These are phyloP conservation scores for Magnolia sinica DNA, from an alignment of 164 flowering plant genomes.

Conservation along the genomic window DNA sequence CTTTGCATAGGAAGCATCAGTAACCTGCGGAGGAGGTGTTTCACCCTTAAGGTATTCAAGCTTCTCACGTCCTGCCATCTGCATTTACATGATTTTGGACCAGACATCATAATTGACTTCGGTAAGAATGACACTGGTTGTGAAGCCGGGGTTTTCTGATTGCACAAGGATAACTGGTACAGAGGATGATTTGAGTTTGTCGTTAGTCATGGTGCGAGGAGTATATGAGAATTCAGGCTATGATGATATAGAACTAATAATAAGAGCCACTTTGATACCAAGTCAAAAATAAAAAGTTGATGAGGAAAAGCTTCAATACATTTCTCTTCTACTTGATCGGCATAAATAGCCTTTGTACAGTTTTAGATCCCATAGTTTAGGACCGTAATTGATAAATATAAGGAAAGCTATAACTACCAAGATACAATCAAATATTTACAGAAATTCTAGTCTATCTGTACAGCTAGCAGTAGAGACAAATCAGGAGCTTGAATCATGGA, in stretches of 20 bases:
- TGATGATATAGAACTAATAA: neutral
- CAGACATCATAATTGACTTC: neutral
- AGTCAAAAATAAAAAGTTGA: neutral
- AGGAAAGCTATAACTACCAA: too few relatives aligned
- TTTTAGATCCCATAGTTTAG: too few relatives aligned
- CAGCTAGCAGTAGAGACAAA: too few relatives aligned
- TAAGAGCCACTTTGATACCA: neutral
- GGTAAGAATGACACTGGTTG: neutral
- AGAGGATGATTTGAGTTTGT: neutral
- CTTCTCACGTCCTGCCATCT: constrained; percentile 1
- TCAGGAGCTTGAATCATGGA: too few relatives aligned
- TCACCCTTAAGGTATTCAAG: neutral
- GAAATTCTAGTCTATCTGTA: too few relatives aligned
- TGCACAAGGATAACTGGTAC: neutral
- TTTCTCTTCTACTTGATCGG: too few relatives aligned
- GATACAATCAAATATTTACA: too few relatives aligned
- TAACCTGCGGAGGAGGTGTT: neutral
- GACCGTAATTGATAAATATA: too few relatives aligned
- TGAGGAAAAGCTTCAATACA: too few relatives aligned
- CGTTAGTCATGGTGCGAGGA: neutral
- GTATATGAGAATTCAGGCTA: neutral
- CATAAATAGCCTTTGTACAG: too few relatives aligned
- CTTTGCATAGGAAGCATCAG: constrained; percentile 7
- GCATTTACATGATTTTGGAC: constrained; percentile 9
- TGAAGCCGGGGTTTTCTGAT: neutral